Conservation (phyloP, 805 yeast species). For the Yamadazyma sp. region DNA sequence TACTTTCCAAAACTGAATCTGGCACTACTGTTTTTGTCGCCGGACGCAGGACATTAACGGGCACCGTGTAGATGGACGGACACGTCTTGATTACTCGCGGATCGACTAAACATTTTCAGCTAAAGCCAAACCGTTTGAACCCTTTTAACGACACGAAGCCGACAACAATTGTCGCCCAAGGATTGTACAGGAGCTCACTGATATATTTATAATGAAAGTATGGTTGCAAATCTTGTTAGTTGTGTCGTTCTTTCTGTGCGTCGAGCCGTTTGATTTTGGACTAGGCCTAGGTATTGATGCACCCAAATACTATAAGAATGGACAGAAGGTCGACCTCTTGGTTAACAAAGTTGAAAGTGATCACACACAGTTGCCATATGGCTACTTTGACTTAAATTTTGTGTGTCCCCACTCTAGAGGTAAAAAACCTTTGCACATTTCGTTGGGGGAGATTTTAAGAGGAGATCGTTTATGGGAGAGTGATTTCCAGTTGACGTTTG, state of each 20-base stretch:
- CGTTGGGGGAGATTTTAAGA: conserved; percentile 72
- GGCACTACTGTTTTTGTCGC: no score
- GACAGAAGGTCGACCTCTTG: conserved; percentile 64
- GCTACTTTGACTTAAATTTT: conserved; percentile 76
- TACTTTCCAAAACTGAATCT: no score
- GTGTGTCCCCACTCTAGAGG: conserved; percentile 65
- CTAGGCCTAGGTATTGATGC: conserved; percentile 6
- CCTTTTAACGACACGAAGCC: no score
- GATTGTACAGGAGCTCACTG: no score
- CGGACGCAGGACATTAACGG: no score
- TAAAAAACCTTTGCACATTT: conserved; percentile 62
- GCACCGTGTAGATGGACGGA: no score
- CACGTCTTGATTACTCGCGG: no score
- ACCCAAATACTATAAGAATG: conserved; percentile 34
- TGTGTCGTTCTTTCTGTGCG: background rate
- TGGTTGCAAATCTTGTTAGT: conserved; percentile 1
- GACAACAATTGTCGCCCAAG: no score
- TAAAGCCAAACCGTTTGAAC: no score
- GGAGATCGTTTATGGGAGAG: conserved; percentile 83
- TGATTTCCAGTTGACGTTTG: conserved; percentile 64
- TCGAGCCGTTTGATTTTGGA: conserved; percentile 5
- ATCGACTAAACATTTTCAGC: no score
- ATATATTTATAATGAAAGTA: background rate
- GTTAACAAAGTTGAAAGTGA: conserved; percentile 82
- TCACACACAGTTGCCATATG: conserved; percentile 71